Conservation (phyloP, 2,329 filamentous ascomycete species). For the Fusarium drepaniforme region DNA sequence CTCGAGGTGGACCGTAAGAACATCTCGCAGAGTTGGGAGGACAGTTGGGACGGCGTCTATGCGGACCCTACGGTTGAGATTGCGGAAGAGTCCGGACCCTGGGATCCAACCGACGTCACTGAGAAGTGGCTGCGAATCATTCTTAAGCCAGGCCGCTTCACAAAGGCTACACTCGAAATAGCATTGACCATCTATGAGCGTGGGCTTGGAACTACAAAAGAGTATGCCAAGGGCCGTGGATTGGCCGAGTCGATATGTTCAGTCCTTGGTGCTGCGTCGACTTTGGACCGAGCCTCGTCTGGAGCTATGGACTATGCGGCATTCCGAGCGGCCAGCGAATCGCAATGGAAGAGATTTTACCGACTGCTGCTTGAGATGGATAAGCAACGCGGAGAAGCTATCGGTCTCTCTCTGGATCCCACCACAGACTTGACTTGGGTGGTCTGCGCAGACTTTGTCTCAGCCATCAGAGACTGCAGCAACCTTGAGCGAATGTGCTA, state of each 20-base stretch:
- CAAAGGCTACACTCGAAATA: slow-evolving; percentile 82
- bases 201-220: slow-evolving; percentile 57
- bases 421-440: slow-evolving; percentile 83
- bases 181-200: slow-evolving; percentile 86
- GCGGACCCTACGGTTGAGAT: slow-evolving; percentile 68
- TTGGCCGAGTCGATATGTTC: slow-evolving; percentile 83
- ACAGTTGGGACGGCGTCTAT: slow-evolving; percentile 77
- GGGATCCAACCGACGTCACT: slow-evolving; percentile 76
- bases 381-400: slow-evolving; percentile 83
- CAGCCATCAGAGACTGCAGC: slow-evolving; percentile 84
- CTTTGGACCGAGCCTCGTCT: slow-evolving; percentile 70
- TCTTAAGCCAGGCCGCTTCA: slow-evolving; percentile 86
- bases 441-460: slow-evolving; percentile 84
- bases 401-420: slow-evolving; percentile 82
- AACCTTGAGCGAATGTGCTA: slow-evolving; percentile 80
- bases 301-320: slow-evolving; percentile 80
- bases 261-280: slow-evolving; percentile 77
- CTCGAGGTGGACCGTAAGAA: slow-evolving; percentile 79
- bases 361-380: slow-evolving; percentile 88
- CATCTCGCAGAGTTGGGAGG: slow-evolving; percentile 71
- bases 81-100: slow-evolving; percentile 69
- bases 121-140: slow-evolving; percentile 91
- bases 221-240: slow-evolving; percentile 62
- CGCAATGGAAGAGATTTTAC: slow-evolving; percentile 92
- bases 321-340: slow-evolving; percentile 79